These are phyloP conservation scores for Mycena rebaudengoi DNA, from an alignment of 768 basidiomycete species.

Conservation along the genomic window DNA sequence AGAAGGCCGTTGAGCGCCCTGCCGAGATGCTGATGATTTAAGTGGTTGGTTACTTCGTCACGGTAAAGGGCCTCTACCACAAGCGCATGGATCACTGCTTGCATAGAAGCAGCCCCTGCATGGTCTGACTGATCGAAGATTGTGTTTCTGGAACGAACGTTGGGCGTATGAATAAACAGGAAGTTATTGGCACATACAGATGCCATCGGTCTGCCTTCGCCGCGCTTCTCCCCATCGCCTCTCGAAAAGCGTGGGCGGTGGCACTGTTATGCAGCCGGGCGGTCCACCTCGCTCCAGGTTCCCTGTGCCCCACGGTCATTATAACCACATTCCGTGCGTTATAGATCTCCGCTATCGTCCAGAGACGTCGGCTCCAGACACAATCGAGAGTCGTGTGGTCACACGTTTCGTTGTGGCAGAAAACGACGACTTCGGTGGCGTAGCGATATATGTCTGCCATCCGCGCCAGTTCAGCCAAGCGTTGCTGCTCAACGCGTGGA, in stretches of 20 bases:
- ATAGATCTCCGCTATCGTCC: background rate
- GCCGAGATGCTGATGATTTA: slow-evolving; percentile 27
- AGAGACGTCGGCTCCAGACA: background rate
- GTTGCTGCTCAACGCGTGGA: background rate
- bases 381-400: background rate
- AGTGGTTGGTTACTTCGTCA: slow-evolving; percentile 19
- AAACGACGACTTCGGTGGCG: background rate
- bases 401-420: background rate
- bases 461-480: background rate
- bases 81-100: slow-evolving; percentile 32
- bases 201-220: background rate
- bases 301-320: background rate
- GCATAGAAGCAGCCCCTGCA: slow-evolving; percentile 28
- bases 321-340: background rate
- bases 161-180: background rate
- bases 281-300: background rate
- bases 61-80: slow-evolving; percentile 31
- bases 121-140: slow-evolving; percentile 31
- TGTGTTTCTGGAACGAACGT: background rate
- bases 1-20: slow-evolving; percentile 33
- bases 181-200: background rate
- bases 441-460: background rate
- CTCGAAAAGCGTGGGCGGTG: background rate
- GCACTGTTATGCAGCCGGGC: background rate
- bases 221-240: background rate